A percentile compares a stretch with the other conserved stretches of the same genome.
phyloP scores from a whole-genome alignment of 371 early-diverging fungal genomes.

The Mortierella sp. region DNA sequence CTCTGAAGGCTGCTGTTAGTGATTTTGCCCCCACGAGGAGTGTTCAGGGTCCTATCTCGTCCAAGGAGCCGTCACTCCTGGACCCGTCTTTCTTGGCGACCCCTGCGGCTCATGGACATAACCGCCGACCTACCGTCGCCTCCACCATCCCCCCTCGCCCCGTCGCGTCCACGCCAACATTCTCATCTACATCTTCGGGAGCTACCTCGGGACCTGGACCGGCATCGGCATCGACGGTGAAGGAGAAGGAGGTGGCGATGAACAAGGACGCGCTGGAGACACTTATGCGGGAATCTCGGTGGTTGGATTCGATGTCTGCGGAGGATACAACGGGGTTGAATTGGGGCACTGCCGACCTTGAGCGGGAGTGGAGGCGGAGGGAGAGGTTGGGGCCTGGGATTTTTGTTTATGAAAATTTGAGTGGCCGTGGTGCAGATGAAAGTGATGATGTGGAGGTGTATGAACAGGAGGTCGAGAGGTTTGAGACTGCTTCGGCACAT shows the following conservation, averaged over 20 bases:
- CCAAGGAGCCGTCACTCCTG: constrained; percentile 28
- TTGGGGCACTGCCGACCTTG: constrained; percentile 15
- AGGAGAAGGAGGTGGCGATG: not conserved
- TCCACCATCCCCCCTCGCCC: constrained; percentile 14
- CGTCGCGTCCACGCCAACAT: not conserved
- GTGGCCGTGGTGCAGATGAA: not conserved
- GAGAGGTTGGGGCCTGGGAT: constrained; percentile 51
- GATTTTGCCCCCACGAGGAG: too few relatives aligned
- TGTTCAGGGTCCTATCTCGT: not conserved
- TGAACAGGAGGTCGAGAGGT: not conserved
- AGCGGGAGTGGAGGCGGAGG: constrained; percentile 23
- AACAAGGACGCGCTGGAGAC: constrained; percentile 48
- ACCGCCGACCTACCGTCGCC: constrained; percentile 20
- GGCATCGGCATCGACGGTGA: not conserved
- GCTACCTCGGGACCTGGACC: not conserved
- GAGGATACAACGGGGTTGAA: constrained; percentile 50
- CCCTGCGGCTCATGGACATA: constrained; percentile 46
- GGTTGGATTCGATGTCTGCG: constrained; percentile 45
- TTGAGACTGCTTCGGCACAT: too few relatives aligned
- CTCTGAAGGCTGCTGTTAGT: too few relatives aligned
- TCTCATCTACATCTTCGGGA: not conserved
- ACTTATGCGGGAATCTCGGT: constrained; percentile 41
- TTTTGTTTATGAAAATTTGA: constrained; percentile 40
- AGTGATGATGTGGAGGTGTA: not conserved
- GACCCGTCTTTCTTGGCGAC: constrained; percentile 49